Conservation (phyloP, 2,329 filamentous ascomycete genomes). For the Pleurostoma richardsiae region DNA sequence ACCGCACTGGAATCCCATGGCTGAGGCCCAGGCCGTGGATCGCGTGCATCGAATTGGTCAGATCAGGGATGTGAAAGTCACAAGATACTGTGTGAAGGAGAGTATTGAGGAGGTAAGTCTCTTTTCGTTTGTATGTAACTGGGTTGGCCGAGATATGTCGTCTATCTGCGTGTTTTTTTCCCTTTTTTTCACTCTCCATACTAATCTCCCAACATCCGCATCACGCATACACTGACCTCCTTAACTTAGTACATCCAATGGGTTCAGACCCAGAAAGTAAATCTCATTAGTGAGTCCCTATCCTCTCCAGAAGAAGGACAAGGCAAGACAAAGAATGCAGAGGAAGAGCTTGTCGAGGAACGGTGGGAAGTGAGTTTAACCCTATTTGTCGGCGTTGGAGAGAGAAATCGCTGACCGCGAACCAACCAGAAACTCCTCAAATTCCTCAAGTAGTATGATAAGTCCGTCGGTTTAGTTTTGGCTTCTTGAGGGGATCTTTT, state of each 20-base stretch:
- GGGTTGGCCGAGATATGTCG: neutral
- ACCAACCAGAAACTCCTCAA: neutral
- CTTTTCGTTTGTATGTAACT: neutral
- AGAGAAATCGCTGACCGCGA: neutral
- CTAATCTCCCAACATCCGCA: neutral
- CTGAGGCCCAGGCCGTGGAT: slow-evolving; percentile 5
- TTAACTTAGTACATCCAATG: slow-evolving; percentile 1
- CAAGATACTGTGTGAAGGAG: slow-evolving; percentile 4
- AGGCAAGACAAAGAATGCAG: neutral
- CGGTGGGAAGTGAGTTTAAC: slow-evolving; percentile 2
- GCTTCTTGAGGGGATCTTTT: too few relatives aligned
- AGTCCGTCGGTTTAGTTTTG: neutral
- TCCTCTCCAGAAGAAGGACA: neutral
- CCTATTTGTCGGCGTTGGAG: neutral
- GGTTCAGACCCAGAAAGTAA: slow-evolving; percentile 1
- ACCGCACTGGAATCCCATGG: slow-evolving; percentile 6
- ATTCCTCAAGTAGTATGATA: neutral
- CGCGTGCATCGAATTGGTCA: slow-evolving; percentile 4
- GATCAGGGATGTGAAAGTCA: slow-evolving; percentile 1
- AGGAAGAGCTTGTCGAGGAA: neutral
- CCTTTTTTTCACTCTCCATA: neutral
- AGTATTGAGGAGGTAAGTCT: slow-evolving; percentile 5
- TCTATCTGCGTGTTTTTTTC: neutral
- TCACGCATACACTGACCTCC: neutral
- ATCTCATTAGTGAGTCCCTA: slow-evolving; percentile 1